Percentiles rank a stretch among this genome's conserved stretches.
Evolutionary conservation across 1,284 basidiomycete species (phyloP).

Genomic region (Hemileia vastatrix): DNA sequence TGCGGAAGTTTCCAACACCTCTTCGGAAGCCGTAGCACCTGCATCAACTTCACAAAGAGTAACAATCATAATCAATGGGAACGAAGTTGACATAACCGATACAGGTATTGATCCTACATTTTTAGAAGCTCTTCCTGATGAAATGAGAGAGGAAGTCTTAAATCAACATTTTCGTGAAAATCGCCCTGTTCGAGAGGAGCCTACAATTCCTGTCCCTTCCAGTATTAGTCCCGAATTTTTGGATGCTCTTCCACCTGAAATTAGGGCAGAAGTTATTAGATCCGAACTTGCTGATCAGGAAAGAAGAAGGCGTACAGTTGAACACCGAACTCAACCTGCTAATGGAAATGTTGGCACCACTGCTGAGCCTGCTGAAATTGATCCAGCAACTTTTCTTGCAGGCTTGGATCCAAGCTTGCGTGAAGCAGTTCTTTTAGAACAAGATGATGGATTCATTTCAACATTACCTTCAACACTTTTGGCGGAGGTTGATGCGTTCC

Average conservation of each 20-base stretch:
- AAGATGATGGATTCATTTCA: conserved; percentile 70
- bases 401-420: conserved; percentile 70
- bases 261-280: conserved; percentile 91
- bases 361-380: conserved; percentile 58
- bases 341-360: conserved; percentile 38
- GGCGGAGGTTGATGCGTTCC: conserved; percentile 63
- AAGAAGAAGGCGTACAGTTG: conserved; percentile 49
- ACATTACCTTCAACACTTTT: conserved; percentile 70
- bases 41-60: conserved; percentile 51
- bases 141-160: conserved; percentile 96
- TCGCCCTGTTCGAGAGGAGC: conserved; percentile 54
- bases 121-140: conserved; percentile 92
- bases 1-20: background rate
- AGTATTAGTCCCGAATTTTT: conserved; percentile 91
- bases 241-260: conserved; percentile 87
- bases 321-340: conserved; percentile 25
- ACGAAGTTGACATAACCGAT: conserved; percentile 93
- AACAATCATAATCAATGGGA: conserved; percentile 80
- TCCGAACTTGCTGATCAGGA: conserved; percentile 78
- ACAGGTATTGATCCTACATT: conserved; percentile 98
- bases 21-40: conserved; percentile 8
- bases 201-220: conserved; percentile 56
- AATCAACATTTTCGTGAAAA: conserved; percentile 89
- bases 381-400: conserved; percentile 76
- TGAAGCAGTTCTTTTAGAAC: conserved; percentile 74